Percentiles rank a stretch among this genome's conserved stretches.
phyloP scores from a whole-genome alignment of 345 rosid species.

The Clarkia xantiana region DNA sequence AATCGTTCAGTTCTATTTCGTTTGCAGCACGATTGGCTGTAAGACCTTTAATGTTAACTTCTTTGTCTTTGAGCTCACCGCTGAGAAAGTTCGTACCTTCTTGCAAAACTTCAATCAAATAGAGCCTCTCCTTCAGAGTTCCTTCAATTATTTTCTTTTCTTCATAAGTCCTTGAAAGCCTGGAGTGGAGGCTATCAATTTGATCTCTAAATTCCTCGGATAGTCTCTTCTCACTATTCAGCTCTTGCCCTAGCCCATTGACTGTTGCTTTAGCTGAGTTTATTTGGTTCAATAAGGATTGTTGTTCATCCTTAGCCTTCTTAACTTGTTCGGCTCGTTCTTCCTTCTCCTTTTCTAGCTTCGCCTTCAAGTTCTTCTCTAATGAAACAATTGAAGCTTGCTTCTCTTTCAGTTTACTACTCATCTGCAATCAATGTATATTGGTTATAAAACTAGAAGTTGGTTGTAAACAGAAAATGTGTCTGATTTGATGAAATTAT shows the following conservation, averaged over 20 bases:
- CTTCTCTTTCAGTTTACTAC: conserved; percentile 44
- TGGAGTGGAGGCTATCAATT: conserved; percentile 35
- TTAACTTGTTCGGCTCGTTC: conserved; percentile 31
- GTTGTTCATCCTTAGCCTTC: conserved; percentile 48
- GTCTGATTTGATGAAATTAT: too few relatives aligned
- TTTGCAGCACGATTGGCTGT: conserved; percentile 33
- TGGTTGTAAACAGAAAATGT: too few relatives aligned
- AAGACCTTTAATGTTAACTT: conserved; percentile 32
- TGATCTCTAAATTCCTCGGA: conserved; percentile 37
- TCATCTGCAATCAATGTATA: conserved; percentile 31
- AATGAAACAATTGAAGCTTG: conserved; percentile 37
- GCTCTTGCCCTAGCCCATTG: conserved; percentile 54
- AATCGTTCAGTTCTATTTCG: conserved; percentile 41
- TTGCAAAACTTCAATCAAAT: conserved; percentile 32
- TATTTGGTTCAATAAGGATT: conserved; percentile 35
- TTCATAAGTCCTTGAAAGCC: conserved; percentile 38
- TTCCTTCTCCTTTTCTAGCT: conserved; percentile 48
- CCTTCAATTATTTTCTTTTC: conserved; percentile 45
- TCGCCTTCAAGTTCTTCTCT: conserved; percentile 48
- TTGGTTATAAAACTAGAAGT: too few relatives aligned
- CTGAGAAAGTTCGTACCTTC: conserved; percentile 39
- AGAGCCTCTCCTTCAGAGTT: conserved; percentile 39
- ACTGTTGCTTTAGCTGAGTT: conserved; percentile 48
- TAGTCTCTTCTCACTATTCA: conserved; percentile 44
- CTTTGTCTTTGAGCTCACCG: conserved; percentile 52